Percentiles rank a stretch among this genome's conserved stretches.
Conservation (phyloP, 805 yeast species). For the Tetrapisispora phaffii region DNA sequence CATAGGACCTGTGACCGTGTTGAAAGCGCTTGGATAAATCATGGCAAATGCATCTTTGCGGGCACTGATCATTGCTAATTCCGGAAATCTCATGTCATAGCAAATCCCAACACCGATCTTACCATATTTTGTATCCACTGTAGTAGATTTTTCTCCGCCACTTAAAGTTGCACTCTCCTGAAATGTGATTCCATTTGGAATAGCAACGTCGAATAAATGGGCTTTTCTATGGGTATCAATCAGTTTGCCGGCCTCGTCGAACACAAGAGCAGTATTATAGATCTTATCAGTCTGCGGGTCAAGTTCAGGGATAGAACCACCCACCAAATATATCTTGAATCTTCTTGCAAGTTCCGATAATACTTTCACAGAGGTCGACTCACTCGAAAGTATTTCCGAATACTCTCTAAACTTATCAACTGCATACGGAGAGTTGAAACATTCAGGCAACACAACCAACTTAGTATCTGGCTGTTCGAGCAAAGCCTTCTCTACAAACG, state of each 20-base stretch:
- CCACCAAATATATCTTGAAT: constrained; percentile 56
- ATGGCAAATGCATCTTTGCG: constrained; percentile 61
- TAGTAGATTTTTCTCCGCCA: constrained; percentile 77
- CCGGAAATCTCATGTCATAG: constrained; percentile 75
- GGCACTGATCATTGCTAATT: constrained; percentile 59
- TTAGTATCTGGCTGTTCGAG: constrained; percentile 49
- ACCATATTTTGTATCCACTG: constrained; percentile 27
- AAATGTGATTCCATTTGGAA: constrained; percentile 84
- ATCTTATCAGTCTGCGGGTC: constrained; percentile 45
- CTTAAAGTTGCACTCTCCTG: constrained; percentile 67
- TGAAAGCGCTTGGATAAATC: constrained; percentile 79
- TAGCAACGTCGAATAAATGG: constrained; percentile 85
- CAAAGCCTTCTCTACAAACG: constrained; percentile 55
- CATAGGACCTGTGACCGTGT: constrained; percentile 74
- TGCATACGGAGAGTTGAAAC: constrained; percentile 92
- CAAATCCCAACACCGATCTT: constrained; percentile 81
- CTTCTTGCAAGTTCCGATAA: constrained; percentile 59
- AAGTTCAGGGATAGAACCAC: constrained; percentile 88
- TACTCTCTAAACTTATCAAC: constrained; percentile 78
- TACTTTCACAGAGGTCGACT: constrained; percentile 46
- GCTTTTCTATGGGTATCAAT: constrained; percentile 86
- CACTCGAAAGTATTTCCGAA: constrained; percentile 76
- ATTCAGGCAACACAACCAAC: constrained; percentile 83
- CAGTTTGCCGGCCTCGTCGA: constrained; percentile 59
- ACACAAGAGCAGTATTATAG: constrained; percentile 68